Conservation (phyloP, 176 grass and related monocot genomes). For the Bolboschoenus planiculmis region DNA sequence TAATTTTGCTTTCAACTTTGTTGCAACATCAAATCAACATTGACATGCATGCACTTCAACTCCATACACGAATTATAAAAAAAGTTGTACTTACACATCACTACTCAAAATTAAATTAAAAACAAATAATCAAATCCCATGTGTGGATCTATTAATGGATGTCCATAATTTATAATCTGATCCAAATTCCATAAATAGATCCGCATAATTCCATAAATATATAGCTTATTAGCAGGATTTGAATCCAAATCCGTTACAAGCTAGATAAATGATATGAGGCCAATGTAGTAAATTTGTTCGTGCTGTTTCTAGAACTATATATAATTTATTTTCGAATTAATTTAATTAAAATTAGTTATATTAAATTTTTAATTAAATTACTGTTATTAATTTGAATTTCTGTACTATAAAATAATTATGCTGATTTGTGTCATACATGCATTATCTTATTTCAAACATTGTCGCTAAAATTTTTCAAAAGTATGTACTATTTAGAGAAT, state of each 20-base stretch:
- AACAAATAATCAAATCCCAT: background rate
- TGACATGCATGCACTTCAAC: constrained; percentile 25
- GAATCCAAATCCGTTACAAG: background rate
- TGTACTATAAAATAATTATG: too few species aligned
- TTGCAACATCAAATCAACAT: constrained; percentile 28
- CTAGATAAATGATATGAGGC: background rate
- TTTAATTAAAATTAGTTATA: too few species aligned
- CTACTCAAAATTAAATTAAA: too few species aligned
- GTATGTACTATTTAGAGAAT: too few species aligned
- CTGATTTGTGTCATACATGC: background rate
- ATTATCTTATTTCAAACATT: background rate
- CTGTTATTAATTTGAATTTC: too few species aligned
- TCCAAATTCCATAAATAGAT: background rate
- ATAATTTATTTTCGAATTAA: too few species aligned
- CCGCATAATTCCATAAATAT: background rate
- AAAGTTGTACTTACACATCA: background rate
- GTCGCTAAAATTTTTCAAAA: too few species aligned
- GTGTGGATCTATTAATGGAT: background rate
- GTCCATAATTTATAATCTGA: background rate
- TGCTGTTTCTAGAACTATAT: background rate
- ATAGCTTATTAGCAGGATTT: background rate
- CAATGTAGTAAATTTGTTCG: background rate
- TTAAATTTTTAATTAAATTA: too few species aligned
- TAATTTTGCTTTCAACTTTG: constrained; percentile 18
- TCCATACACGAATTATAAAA: background rate